Conservation (phyloP, 2,329 filamentous ascomycete species). For the Colletotrichum siamense region DNA sequence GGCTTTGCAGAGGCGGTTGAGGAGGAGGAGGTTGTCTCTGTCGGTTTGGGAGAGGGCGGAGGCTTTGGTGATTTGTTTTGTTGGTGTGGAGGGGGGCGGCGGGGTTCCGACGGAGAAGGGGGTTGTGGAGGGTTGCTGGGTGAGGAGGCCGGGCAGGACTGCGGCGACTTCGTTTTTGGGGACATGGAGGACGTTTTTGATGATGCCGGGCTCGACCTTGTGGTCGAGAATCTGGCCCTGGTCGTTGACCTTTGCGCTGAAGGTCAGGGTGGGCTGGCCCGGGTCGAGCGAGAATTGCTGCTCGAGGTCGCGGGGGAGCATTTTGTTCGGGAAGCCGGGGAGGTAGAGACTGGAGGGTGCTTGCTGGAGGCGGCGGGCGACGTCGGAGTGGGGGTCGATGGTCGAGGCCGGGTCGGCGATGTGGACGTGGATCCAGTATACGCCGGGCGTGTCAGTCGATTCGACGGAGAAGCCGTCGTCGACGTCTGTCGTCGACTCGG, state of each 20-base stretch:
- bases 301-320: constrained; percentile 55
- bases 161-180: constrained; percentile 34
- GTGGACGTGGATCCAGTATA: constrained; percentile 80
- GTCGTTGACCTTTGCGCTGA: constrained; percentile 63
- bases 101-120: constrained; percentile 39
- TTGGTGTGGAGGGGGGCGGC: constrained; percentile 27
- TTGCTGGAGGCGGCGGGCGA: constrained; percentile 67
- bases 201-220: constrained; percentile 56
- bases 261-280: constrained; percentile 61
- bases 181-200: constrained; percentile 63
- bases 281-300: constrained; percentile 59
- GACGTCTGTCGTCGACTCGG: constrained; percentile 69
- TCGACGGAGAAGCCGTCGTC: constrained; percentile 83
- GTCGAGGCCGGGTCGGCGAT: constrained; percentile 79
- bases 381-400: constrained; percentile 61
- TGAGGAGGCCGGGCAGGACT: constrained; percentile 6
- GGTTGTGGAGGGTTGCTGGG: background rate
- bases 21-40: constrained; percentile 49
- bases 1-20: constrained; percentile 54
- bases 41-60: constrained; percentile 47
- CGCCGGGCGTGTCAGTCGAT: constrained; percentile 50
- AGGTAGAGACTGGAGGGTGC: constrained; percentile 66
- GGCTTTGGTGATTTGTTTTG: constrained; percentile 48
- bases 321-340: constrained; percentile 60
- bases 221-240: constrained; percentile 59